phyloP scores from a whole-genome alignment of 129 eudicot genomes.

The Tagetes erecta region DNA sequence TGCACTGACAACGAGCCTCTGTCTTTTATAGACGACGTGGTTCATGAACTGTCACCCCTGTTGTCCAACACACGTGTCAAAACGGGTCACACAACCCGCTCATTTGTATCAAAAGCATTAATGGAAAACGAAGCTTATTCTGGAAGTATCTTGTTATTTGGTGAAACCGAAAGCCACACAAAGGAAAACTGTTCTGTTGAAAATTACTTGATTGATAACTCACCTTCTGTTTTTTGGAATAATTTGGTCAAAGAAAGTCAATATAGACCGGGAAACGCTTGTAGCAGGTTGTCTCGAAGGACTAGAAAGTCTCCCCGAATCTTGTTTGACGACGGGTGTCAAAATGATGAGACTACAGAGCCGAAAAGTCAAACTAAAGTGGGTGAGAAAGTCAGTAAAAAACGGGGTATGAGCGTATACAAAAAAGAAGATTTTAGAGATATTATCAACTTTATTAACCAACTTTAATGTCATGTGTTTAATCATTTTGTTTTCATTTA shows the following conservation, averaged over 20 bases:
- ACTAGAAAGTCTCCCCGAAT: conserved; percentile 25
- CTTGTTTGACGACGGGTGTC: conserved; percentile 17
- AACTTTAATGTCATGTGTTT: neutral
- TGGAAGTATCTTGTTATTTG: conserved; percentile 35
- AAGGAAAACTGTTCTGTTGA: conserved; percentile 25
- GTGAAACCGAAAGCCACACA: conserved; percentile 47
- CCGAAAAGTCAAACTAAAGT: conserved; percentile 22
- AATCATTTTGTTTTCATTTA: neutral
- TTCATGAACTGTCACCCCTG: conserved; percentile 41
- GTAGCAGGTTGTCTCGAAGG: conserved; percentile 37
- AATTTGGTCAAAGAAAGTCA: conserved; percentile 47
- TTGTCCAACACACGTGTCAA: conserved; percentile 23
- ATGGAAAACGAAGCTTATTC: conserved; percentile 37
- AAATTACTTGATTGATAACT: conserved; percentile 27
- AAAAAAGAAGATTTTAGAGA: neutral
- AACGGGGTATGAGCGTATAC: neutral
- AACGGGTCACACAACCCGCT: conserved; percentile 15
- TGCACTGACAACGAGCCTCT: neutral
- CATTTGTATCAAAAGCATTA: conserved; percentile 41
- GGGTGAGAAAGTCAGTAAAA: conserved; percentile 1
- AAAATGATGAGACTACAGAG: conserved; percentile 5
- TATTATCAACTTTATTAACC: neutral
- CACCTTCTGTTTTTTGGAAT: conserved; percentile 50
- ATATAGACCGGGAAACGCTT: conserved; percentile 29
- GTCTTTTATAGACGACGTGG: conserved; percentile 40